Base-by-base conservation (phyloP, 352 stramenopile species). In the Pythium sukuiense region DNA sequence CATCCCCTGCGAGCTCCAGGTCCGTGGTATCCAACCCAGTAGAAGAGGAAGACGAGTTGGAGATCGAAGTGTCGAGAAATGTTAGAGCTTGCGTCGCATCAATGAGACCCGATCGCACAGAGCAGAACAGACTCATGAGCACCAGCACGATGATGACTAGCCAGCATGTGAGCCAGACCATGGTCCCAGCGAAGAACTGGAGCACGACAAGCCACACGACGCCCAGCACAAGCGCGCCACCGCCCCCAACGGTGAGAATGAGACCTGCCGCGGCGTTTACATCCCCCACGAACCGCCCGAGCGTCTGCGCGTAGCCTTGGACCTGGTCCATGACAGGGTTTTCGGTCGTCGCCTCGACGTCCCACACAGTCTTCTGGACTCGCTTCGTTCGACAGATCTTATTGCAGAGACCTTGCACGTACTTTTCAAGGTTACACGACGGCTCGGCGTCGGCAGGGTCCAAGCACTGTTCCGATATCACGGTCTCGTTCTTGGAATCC, bases 121-220 rank as follows among this genome's bases (percentile, higher is more conserved):
- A 92, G 68, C 83, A 92, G 58, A 92, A 88, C n/a, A 92, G 53
- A 30, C 78, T 93, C 66, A 92, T 67, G 37, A 93, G 54, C 8
- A 93, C 48, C 6, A 94, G 72, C n/a, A 74, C 70, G 41, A 83
- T 37, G 11, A 95, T 54, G 29, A 92, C 77, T 12, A 88, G 70
- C 60, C 80, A 68, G 60, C 90, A 90, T 12, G 83, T 92, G 49
- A 90, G 64, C 85, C 85, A 94, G n/a, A 96, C 81, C 35, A 94
- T 83, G 55, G 74, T 85, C 2, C 79, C 80, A 3, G 84, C 83
- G 43, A 90, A 90, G 63, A 88, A 90, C 59, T 89, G 84, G n/a
- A 96, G 62, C 37, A 93, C 65, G 11, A 89, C 62, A 29, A 96
- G 65, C 86, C 85, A 95, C 6, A 90, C 4, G 20, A 94, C 54